Percentiles rank a stretch among this genome's conserved stretches.
phyloP scores from a whole-genome alignment of 2,329 filamentous ascomycete species.

The Colletotrichum lupini region DNA sequence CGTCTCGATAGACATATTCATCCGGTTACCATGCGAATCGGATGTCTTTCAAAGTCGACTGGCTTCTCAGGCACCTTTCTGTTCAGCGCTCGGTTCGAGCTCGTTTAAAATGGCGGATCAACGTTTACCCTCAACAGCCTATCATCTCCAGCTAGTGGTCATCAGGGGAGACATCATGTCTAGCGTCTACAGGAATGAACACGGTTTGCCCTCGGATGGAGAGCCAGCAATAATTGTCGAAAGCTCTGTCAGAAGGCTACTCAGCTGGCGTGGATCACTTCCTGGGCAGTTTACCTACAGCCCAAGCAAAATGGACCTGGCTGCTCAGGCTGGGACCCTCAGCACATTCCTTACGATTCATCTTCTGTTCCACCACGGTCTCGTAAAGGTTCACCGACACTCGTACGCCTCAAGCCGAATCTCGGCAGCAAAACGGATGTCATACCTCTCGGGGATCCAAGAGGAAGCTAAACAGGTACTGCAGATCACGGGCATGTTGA shows the following conservation, averaged over 20 bases:
- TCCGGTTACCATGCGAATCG: constrained; percentile 72
- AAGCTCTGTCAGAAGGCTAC: constrained; percentile 61
- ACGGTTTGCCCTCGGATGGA: background rate
- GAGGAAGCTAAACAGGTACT: constrained; percentile 65
- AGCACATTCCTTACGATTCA: constrained; percentile 74
- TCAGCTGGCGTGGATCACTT: constrained; percentile 68
- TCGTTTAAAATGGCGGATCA: constrained; percentile 38
- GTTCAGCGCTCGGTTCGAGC: constrained; percentile 59
- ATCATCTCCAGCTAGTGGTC: constrained; percentile 70
- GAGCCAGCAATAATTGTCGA: constrained; percentile 50
- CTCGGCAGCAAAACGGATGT: constrained; percentile 50
- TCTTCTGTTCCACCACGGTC: constrained; percentile 71
- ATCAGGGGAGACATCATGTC: constrained; percentile 74
- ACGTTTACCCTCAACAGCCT: constrained; percentile 65
- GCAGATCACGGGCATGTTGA: constrained; percentile 55
- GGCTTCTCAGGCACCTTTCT: constrained; percentile 68
- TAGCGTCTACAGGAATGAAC: constrained; percentile 56
- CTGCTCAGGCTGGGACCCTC: constrained; percentile 62
- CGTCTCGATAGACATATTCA: constrained; percentile 72
- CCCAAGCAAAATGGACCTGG: constrained; percentile 66
- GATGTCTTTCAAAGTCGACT: constrained; percentile 70
- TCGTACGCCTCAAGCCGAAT: constrained; percentile 54
- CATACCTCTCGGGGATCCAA: constrained; percentile 60
- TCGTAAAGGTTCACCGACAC: constrained; percentile 74
- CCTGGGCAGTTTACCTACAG: constrained; percentile 66